These are phyloP conservation scores for Saccharomyces hybrid DNA, from an alignment of 1,139 yeast species.

Conservation along the genomic window DNA sequence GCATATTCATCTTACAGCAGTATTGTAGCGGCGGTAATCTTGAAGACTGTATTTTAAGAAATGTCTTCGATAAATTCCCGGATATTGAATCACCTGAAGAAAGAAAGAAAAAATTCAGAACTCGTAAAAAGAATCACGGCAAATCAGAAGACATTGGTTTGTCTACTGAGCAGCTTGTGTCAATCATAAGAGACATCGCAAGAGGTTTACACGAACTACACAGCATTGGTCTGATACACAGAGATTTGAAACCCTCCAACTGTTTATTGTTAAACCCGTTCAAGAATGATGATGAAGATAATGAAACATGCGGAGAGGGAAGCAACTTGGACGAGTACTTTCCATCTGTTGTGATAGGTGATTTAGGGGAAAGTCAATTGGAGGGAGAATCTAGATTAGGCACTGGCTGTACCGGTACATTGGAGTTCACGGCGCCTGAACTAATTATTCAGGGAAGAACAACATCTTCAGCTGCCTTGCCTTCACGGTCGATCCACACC, in stretches of 20 bases:
- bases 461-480: slow-evolving; percentile 2
- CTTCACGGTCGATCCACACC: slow-evolving; percentile 6
- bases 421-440: slow-evolving; percentile 85
- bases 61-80: slow-evolving; percentile 28
- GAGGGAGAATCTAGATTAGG: slow-evolving; percentile 51
- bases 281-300: slow-evolving; percentile 7
- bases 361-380: slow-evolving; percentile 82
- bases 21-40: slow-evolving; percentile 84
- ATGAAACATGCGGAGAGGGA: slow-evolving; percentile 11
- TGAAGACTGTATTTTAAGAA: slow-evolving; percentile 51
- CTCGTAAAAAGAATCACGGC: slow-evolving; percentile 27
- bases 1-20: slow-evolving; percentile 76
- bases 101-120: slow-evolving; percentile 32
- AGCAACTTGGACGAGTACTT: slow-evolving; percentile 27
- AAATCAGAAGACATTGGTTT: slow-evolving; percentile 30
- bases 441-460: slow-evolving; percentile 39
- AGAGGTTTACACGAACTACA: slow-evolving; percentile 69
- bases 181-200: slow-evolving; percentile 59
- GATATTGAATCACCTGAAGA: slow-evolving; percentile 24
- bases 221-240: slow-evolving; percentile 64
- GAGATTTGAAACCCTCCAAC: slow-evolving; percentile 85
- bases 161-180: slow-evolving; percentile 46
- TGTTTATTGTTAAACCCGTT: slow-evolving; percentile 47
- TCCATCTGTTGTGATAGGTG: slow-evolving; percentile 72
- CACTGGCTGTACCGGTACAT: slow-evolving; percentile 77